Conservation (phyloP, 1,284 basidiomycete genomes). For the Phlebopus sp. region DNA sequence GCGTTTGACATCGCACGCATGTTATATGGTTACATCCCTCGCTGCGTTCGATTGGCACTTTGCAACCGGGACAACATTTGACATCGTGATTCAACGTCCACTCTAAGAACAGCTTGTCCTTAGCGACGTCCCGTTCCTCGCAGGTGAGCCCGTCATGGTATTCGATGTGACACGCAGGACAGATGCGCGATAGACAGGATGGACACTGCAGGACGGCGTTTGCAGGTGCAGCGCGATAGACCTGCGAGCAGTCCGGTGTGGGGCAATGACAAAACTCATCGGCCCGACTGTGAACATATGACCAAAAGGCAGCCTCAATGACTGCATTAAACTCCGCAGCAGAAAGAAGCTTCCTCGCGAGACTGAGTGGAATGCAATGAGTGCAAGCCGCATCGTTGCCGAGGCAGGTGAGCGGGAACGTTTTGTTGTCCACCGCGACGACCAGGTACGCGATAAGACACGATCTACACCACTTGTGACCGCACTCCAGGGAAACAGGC, state of each 20-base stretch:
- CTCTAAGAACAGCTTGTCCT: conserved; percentile 53
- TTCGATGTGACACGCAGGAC: conserved; percentile 60
- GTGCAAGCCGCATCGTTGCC: conserved; percentile 57
- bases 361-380: conserved; percentile 47
- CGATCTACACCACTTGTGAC: conserved; percentile 60
- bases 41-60: conserved; percentile 59
- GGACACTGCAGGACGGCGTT: conserved; percentile 65
- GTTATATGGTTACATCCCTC: conserved; percentile 79
- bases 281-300: conserved; percentile 53
- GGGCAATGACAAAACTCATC: conserved; percentile 69
- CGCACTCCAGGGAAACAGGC: conserved; percentile 55
- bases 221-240: conserved; percentile 54
- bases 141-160: conserved; percentile 66
- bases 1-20: conserved; percentile 64
- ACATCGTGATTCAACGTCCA: conserved; percentile 61
- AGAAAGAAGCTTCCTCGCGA: conserved; percentile 49
- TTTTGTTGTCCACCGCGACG: conserved; percentile 51
- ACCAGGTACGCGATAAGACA: conserved; percentile 58
- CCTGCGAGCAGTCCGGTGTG: conserved; percentile 68
- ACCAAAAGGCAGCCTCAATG: conserved; percentile 53
- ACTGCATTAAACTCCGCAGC: conserved; percentile 51
- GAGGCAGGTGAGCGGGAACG: conserved; percentile 68
- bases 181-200: conserved; percentile 65
- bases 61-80: conserved; percentile 69
- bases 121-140: conserved; percentile 48